Conservation (phyloP, 2,329 filamentous ascomycete genomes). For the Hymenoscyphus linearis region DNA sequence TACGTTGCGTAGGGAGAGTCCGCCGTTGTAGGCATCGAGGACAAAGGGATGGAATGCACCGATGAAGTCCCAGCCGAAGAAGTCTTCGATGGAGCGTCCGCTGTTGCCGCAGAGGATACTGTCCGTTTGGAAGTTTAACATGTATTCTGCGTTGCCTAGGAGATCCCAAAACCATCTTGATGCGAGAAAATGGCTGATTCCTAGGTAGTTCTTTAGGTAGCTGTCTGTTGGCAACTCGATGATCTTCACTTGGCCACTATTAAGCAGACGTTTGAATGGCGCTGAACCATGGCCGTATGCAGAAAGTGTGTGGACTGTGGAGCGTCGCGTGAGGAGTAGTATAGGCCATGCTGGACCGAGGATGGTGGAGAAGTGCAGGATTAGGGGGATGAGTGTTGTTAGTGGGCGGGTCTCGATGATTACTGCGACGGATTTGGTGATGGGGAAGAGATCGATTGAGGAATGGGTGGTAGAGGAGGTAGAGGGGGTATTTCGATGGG, state of each 20-base stretch:
- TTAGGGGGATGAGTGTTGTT: conserved; percentile 29
- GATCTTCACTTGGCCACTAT: conserved; percentile 30
- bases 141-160: conserved; percentile 25
- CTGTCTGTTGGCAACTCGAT: conserved; percentile 31
- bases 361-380: conserved; percentile 34
- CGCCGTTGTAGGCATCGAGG: conserved; percentile 30
- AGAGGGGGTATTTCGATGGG: background rate
- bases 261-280: conserved; percentile 32
- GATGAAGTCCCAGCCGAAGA: conserved; percentile 29
- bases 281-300: conserved; percentile 26
- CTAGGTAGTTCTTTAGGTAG: conserved; percentile 29
- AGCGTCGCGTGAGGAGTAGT: conserved; percentile 34
- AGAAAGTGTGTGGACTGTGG: conserved; percentile 19
- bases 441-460: background rate
- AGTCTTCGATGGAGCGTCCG: conserved; percentile 23
- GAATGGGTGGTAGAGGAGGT: background rate
- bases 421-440: conserved; percentile 28
- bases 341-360: conserved; percentile 40
- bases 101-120: conserved; percentile 27
- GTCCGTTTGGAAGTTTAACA: conserved; percentile 30
- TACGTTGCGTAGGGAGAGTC: conserved; percentile 32
- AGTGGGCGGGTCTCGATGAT: conserved; percentile 33
- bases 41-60: conserved; percentile 25
- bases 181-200: conserved; percentile 29
- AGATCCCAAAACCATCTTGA: conserved; percentile 27